Percentiles rank a stretch among this genome's conserved stretches.
These are phyloP conservation scores for Solanum sitiens DNA, from an alignment of 257 asterid species.

Conservation along the genomic window DNA sequence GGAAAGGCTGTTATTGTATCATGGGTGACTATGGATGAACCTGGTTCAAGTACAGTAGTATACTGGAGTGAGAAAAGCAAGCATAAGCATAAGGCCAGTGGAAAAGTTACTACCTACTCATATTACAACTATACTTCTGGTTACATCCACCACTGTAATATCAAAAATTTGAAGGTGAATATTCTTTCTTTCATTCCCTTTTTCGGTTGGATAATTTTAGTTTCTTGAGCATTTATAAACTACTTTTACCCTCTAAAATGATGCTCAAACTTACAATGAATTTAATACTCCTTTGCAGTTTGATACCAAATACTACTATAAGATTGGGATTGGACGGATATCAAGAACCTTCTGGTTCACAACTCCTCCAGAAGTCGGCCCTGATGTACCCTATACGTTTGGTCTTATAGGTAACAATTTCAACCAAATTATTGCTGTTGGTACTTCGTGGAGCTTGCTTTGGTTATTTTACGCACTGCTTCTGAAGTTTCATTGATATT, in stretches of 20 bases:
- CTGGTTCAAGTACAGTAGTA: slow-evolving; percentile 42
- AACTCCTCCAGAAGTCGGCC: slow-evolving; percentile 76
- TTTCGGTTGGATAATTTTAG: not conserved
- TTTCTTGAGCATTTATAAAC: not conserved
- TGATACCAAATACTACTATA: slow-evolving; percentile 69
- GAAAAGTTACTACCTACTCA: slow-evolving; percentile 34
- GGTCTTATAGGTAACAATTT: slow-evolving; percentile 67
- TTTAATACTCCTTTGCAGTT: slow-evolving; percentile 25
- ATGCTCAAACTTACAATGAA: not conserved
- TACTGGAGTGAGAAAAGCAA: slow-evolving; percentile 53
- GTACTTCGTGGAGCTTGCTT: not conserved
- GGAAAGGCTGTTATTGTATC: slow-evolving; percentile 89
- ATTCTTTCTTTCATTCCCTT: not conserved
- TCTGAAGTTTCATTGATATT: not conserved
- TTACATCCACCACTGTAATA: slow-evolving; percentile 62
- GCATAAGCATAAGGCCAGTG: slow-evolving; percentile 25
- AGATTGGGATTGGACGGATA: slow-evolving; percentile 48
- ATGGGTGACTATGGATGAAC: slow-evolving; percentile 75
- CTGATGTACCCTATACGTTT: slow-evolving; percentile 79
- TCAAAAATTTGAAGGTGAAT: slow-evolving; percentile 42
- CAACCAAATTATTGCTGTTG: not conserved
- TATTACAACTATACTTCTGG: slow-evolving; percentile 75
- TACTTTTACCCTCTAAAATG: not conserved
- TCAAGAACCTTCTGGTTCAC: slow-evolving; percentile 62
- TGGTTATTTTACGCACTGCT: not conserved